phyloP scores from a whole-genome alignment of 2,329 filamentous ascomycete species.

The Botryosphaeria dothidea region DNA sequence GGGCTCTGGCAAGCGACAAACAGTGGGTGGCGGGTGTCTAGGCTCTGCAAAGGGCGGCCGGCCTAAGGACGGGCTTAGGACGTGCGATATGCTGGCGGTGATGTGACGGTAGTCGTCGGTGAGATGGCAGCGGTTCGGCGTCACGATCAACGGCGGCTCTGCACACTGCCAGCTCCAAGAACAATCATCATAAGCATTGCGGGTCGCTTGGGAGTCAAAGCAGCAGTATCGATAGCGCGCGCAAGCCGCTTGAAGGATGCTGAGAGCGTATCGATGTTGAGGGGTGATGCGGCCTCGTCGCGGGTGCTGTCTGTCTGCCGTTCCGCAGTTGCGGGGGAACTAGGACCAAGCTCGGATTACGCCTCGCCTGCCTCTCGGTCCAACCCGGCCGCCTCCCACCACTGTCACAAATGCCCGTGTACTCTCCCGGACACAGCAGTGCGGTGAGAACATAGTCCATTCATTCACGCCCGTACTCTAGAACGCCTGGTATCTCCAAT shows the following conservation, averaged over 20 bases:
- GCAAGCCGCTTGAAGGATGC: constrained; percentile 10
- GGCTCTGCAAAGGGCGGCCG: not conserved
- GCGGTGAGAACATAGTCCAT: not conserved
- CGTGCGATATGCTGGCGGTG: constrained; percentile 18
- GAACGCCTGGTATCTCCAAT: constrained; percentile 18
- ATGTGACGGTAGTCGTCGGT: constrained; percentile 14
- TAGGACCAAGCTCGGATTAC: constrained; percentile 15
- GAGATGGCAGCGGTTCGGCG: constrained; percentile 15
- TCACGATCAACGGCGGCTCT: constrained; percentile 19
- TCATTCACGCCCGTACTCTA: constrained; percentile 11
- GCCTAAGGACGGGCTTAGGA: constrained; percentile 5
- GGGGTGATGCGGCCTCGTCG: constrained; percentile 13
- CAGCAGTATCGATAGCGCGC: constrained; percentile 2
- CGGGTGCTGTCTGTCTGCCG: constrained; percentile 3
- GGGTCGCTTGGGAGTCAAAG: not conserved
- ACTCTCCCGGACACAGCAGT: no score
- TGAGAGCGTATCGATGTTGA: constrained; percentile 10
- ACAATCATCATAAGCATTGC: constrained; percentile 21
- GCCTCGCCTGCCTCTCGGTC: not conserved
- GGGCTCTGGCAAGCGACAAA: not conserved
- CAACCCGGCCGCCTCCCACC: not conserved
- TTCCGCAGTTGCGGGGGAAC: constrained; percentile 16
- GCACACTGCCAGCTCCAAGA: constrained; percentile 19
- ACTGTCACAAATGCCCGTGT: no score
- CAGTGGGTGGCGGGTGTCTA: not conserved